Conservation (phyloP, 164 flowering plant genomes). For the Euptelea pleiosperma region DNA sequence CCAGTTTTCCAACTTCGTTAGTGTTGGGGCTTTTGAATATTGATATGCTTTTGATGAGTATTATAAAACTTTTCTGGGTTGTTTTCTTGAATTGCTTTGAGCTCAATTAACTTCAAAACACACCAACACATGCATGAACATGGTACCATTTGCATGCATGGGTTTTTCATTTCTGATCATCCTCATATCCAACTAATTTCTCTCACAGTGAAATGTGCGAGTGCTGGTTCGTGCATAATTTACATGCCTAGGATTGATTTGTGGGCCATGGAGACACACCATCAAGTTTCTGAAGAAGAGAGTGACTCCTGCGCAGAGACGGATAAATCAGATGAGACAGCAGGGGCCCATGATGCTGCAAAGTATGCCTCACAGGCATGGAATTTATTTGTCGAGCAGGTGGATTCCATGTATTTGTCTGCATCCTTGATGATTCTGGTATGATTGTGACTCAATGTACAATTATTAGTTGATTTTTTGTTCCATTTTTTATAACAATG, state of each 20-base stretch:
- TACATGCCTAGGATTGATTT: slow-evolving; percentile 92
- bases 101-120: not conserved
- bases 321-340: slow-evolving; percentile 15
- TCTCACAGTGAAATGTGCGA: slow-evolving; percentile 70
- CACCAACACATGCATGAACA: not conserved
- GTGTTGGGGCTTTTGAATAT: not conserved
- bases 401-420: slow-evolving; percentile 54
- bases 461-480: not conserved
- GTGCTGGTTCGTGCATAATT: slow-evolving; percentile 47
- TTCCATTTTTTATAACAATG: too few relatives aligned
- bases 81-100: not conserved
- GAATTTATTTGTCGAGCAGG: slow-evolving; percentile 76
- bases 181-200: not conserved
- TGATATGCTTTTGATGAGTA: not conserved
- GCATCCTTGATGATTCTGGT: slow-evolving; percentile 82
- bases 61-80: not conserved
- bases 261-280: slow-evolving; percentile 65
- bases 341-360: slow-evolving; percentile 18
- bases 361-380: slow-evolving; percentile 39
- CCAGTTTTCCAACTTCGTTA: too few relatives aligned
- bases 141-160: not conserved
- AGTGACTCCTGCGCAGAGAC: slow-evolving; percentile 15
- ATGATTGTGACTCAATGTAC: slow-evolving; percentile 16
- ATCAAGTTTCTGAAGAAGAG: slow-evolving; percentile 27
- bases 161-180: not conserved